phyloP scores from a whole-genome alignment of 441 rosid species.

The Gossypium trilobum region DNA sequence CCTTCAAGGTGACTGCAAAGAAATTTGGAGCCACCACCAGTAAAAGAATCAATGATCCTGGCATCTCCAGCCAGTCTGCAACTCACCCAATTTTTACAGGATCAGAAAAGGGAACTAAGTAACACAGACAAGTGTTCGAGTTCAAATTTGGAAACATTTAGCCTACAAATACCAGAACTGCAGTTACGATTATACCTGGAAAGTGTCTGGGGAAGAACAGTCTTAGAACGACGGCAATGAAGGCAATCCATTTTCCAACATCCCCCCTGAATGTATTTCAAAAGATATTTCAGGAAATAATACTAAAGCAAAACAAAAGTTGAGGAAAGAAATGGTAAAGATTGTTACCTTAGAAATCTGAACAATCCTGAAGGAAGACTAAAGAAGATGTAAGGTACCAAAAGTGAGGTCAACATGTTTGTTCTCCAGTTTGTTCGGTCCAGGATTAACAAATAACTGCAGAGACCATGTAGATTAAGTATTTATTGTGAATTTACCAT shows the following conservation, averaged over 20 bases:
- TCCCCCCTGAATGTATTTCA: neutral
- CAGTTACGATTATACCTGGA: constrained; percentile 39
- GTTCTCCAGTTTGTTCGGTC: constrained; percentile 85
- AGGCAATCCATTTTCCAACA: constrained; percentile 65
- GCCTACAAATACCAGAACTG: neutral
- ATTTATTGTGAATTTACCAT: neutral
- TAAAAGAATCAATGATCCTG: constrained; percentile 63
- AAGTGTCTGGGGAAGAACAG: constrained; percentile 75
- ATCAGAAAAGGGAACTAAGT: neutral
- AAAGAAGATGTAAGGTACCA: constrained; percentile 72
- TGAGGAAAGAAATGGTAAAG: neutral
- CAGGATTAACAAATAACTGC: constrained; percentile 66
- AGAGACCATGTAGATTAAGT: neutral
- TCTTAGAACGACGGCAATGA: constrained; percentile 55
- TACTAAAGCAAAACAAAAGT: neutral
- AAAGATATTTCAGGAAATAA: neutral
- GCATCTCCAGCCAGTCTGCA: constrained; percentile 80
- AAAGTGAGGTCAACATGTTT: constrained; percentile 61
- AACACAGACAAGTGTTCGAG: neutral
- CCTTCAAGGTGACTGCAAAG: constrained; percentile 42
- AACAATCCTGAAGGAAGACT: constrained; percentile 56
- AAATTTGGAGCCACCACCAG: constrained; percentile 61
- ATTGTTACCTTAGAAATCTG: constrained; percentile 48
- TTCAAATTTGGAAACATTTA: neutral
- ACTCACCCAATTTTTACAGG: neutral